Base-by-base conservation (phyloP, 176 grass and related monocot species). In the Paspalum notatum region DNA sequence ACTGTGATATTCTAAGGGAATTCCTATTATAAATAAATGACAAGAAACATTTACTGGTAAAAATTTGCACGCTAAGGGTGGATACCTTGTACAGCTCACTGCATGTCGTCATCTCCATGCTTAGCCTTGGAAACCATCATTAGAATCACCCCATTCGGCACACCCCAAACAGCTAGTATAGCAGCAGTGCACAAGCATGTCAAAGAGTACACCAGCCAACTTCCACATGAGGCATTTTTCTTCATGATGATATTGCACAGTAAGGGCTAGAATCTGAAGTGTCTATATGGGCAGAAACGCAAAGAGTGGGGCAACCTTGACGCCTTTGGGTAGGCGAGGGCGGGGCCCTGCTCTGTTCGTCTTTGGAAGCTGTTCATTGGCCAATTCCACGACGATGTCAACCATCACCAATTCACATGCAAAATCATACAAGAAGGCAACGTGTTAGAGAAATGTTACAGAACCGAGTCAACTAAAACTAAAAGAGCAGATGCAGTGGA, bases 41-140 rank as follows among this genome's bases (percentile, higher is more conserved):
- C n/a, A n/a, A n/a, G n/a, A n/a, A n/a, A n/a, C n/a, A n/a, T n/a
- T n/a, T n/a, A n/a, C n/a, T n/a, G n/a, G n/a, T n/a, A n/a, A n/a
- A n/a, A n/a, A n/a, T n/a, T n/a, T 50, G 46, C 22, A 71, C 12
- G 14, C 3, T 21, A 52, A 40, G 26, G 32, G 17, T 55, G 14
- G 32, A 41, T 74, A 74, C 51, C 71, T 66, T 74, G 51, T 25
- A 12, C 5, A 72, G 32, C 20, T 43, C 72, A 58, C 37, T 16
- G 72, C 20, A 13, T 22, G 51, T 9, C 11, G 57, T 54, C 32
- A 15, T 43, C 53, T 1, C 4, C 37, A 75, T 58, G 52, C 72
- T 75, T 57, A 13, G 40, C 52, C 52, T 22, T 75, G 52, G 72
- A 38, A 58, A 42, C 11, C 20, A 0, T 43, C 37, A 57, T 3